Evolutionary conservation across 1,284 basidiomycete genomes (phyloP), one percentile per base, ranked within the genome.

Genomic region (Heimioporus retisporus): DNA sequence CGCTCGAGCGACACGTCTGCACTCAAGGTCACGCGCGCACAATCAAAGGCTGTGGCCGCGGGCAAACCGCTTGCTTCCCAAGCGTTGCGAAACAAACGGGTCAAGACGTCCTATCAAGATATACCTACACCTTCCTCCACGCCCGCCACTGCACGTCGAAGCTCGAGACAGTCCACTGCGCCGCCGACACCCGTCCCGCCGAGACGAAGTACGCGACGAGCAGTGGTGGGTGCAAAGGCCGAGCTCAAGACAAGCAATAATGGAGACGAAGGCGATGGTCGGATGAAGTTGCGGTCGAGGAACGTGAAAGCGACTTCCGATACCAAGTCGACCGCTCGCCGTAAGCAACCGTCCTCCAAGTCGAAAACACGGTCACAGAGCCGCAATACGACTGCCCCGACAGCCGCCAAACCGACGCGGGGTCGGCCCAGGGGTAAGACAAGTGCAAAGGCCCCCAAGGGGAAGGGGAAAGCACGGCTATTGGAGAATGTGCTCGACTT

Each of bases 81-180:
- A 6, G 44, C 51, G 16, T 40, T 64, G 11, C 68, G 62, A 13
- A 58, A 56, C 55, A 78, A 65, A 42, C 69, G 56, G 2, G 63
- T 66, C 57, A 72, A 68, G 55, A 65, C 56, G 1, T 72, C 72
- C 31, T 44, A 64, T 55, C 76, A 73, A 35, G 68, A 65, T 28
- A 71, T 78, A 2, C 76, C 74, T 16, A 75, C 74, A 2, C 76
- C 74, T 4, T 72, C 73, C 10, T 75, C 73, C 16, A 75, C 76
- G 1, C 73, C 73, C 8, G 55, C 54, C 4, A 63, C 66, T 5
- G 58, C 54, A 15, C 63, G 46, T 35, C 64, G 23, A 44, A 64
- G 43, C 7, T 40, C 55, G 42, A 70, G 68, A n/a, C 68, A 63
- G 2, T 69, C 72, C 11, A 68, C 60, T 4, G 62, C 64, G 21